Conservation (phyloP, 176 grass and related monocot species). For the Oryza meyeriana region DNA sequence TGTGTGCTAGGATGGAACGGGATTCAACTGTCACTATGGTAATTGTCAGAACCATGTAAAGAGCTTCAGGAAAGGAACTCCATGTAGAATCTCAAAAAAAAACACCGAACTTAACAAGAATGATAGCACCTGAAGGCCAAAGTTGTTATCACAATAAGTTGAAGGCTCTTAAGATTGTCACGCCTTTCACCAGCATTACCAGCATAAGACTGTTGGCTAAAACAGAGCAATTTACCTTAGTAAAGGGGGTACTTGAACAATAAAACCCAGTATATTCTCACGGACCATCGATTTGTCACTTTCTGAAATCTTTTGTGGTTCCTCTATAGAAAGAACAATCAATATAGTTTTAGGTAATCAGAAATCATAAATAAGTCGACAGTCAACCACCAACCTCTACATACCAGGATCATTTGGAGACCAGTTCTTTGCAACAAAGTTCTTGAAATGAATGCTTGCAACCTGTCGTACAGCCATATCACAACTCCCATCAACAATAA, state of each 20-base stretch:
- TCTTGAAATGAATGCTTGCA: constrained; percentile 96
- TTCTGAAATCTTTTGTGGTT: constrained; percentile 62
- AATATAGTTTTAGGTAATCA: constrained; percentile 8
- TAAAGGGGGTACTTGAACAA: constrained; percentile 82
- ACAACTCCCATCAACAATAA: constrained; percentile 77
- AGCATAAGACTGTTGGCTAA: background rate
- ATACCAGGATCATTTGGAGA: constrained; percentile 68
- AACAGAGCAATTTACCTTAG: constrained; percentile 59
- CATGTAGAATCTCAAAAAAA: background rate
- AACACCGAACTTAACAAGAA: background rate
- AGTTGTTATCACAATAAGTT: background rate
- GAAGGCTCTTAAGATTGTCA: background rate
- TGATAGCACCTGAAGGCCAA: background rate
- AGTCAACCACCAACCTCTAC: background rate
- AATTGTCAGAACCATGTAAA: background rate
- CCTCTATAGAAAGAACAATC: constrained; percentile 48
- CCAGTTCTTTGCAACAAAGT: constrained; percentile 97
- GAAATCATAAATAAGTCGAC: constrained; percentile 15
- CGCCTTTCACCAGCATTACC: background rate
- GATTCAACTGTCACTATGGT: background rate
- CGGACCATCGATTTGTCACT: constrained; percentile 73
- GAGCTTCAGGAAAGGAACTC: background rate
- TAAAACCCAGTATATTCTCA: constrained; percentile 87
- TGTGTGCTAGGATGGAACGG: background rate
- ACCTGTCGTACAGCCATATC: constrained; percentile 90